phyloP scores from a whole-genome alignment of 148 eudicot genomes.

The Nyssa sinensis region DNA sequence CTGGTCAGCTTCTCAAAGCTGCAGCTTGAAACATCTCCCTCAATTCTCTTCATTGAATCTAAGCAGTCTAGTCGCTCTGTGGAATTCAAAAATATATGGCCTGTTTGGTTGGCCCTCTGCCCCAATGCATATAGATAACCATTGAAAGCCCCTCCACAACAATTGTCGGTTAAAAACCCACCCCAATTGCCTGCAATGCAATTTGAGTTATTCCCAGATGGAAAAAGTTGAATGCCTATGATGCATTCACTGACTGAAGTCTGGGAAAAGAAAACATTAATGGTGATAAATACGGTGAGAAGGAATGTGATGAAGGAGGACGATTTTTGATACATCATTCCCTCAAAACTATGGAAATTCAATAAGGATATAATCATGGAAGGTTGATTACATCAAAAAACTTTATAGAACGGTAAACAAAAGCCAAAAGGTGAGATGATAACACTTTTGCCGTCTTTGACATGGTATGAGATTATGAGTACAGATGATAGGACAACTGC shows the following conservation, averaged over 20 bases:
- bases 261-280: constrained; percentile 8
- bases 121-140: constrained; percentile 29
- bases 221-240: constrained; percentile 19
- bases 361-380: not conserved
- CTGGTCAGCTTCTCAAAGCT: constrained; percentile 44
- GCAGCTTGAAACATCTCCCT: constrained; percentile 18
- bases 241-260: constrained; percentile 14
- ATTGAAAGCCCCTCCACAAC: constrained; percentile 27
- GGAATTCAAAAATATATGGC: constrained; percentile 31
- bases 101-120: constrained; percentile 27
- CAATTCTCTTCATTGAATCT: constrained; percentile 5
- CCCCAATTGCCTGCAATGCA: constrained; percentile 30
- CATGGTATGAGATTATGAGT: no score
- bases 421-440: no score
- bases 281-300: constrained; percentile 10
- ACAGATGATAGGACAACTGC: no score
- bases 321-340: not conserved
- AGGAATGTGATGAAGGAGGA: not conserved
- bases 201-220: constrained; percentile 15
- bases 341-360: constrained; percentile 5
- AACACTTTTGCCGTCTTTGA: no score
- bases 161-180: constrained; percentile 23
- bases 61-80: constrained; percentile 30
- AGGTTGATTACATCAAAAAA: no score
- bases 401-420: no score